Evolutionary conservation across 1,284 basidiomycete genomes (phyloP).

Genomic region (Pascua sp.): DNA sequence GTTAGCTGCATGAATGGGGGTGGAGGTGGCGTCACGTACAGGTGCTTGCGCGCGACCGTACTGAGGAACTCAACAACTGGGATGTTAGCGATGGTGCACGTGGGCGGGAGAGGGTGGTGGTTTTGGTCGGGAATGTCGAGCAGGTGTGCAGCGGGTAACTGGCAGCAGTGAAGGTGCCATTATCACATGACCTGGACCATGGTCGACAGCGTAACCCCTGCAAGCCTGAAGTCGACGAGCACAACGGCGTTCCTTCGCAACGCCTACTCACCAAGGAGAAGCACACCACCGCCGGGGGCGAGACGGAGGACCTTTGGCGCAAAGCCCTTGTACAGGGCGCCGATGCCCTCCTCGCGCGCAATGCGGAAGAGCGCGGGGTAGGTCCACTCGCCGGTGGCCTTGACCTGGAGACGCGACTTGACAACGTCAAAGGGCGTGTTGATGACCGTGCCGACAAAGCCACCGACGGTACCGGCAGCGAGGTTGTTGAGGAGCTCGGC

Average conservation of each 20-base stretch:
- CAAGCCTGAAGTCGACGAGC: no score
- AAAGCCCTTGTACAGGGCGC: conserved; percentile 85
- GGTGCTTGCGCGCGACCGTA: conserved; percentile 35
- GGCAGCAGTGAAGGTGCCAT: no score
- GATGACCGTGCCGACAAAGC: conserved; percentile 70
- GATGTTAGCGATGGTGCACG: no score
- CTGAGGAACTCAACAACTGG: conserved; percentile 47
- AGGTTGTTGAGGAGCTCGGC: conserved; percentile 85
- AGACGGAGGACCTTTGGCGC: conserved; percentile 77
- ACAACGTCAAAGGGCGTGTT: conserved; percentile 70
- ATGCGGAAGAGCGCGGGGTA: conserved; percentile 64
- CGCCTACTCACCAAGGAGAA: conserved; percentile 61
- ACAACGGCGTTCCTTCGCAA: no score
- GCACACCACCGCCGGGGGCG: conserved; percentile 90
- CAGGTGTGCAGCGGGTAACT: no score
- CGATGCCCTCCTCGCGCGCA: conserved; percentile 82
- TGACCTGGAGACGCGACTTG: conserved; percentile 83
- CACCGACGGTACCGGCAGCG: conserved; percentile 81
- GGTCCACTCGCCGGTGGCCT: conserved; percentile 78
- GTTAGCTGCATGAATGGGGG: no score
- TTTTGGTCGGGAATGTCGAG: no score
- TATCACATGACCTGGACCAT: no score
- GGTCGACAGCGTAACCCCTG: no score
- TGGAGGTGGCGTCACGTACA: conserved; percentile 2
- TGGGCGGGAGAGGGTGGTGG: no score